Percentiles rank a stretch among this genome's conserved stretches.
Evolutionary conservation across 352 stramenopile genomes (phyloP).

Genomic region (Globisporangium cederbergense): DNA sequence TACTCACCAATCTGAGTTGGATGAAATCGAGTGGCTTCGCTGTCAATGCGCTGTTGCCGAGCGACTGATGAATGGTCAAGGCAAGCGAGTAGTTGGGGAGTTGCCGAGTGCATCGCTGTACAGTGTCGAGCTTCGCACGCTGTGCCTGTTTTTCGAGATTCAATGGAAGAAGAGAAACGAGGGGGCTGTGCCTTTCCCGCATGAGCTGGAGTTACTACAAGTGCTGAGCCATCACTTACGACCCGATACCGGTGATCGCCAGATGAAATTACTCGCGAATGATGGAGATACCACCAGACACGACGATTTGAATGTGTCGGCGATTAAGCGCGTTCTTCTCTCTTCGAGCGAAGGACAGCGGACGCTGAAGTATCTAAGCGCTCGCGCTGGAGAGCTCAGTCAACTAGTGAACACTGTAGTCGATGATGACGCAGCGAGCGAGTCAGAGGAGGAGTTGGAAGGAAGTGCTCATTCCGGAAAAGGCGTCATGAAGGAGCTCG

Average conservation of each 20-base stretch:
- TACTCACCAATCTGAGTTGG: background rate
- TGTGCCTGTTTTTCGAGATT: slow-evolving; percentile 49
- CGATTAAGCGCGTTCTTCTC: slow-evolving; percentile 21
- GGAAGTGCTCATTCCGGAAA: background rate
- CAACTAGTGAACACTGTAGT: slow-evolving; percentile 17
- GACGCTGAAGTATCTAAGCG: slow-evolving; percentile 50
- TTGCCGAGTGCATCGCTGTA: slow-evolving; percentile 38
- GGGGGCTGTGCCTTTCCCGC: slow-evolving; percentile 25
- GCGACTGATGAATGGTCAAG: slow-evolving; percentile 29
- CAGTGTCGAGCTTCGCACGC: slow-evolving; percentile 43
- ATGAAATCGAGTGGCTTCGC: slow-evolving; percentile 31
- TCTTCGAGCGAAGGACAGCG: slow-evolving; percentile 37
- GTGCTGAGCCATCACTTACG: slow-evolving; percentile 41
- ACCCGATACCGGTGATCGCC: background rate
- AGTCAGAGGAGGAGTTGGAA: slow-evolving; percentile 4
- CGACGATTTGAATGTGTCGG: background rate
- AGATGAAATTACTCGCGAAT: background rate
- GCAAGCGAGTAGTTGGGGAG: slow-evolving; percentile 28
- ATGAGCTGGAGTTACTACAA: slow-evolving; percentile 51
- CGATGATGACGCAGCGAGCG: slow-evolving; percentile 15
- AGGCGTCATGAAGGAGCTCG: slow-evolving; percentile 2
- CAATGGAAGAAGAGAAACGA: slow-evolving; percentile 34
- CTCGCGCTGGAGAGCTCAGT: slow-evolving; percentile 29
- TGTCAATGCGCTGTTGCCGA: slow-evolving; percentile 31
- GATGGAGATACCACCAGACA: background rate